These are phyloP conservation scores for Phytophthora rubi DNA, from an alignment of 352 stramenopile species.

Conservation along the genomic window DNA sequence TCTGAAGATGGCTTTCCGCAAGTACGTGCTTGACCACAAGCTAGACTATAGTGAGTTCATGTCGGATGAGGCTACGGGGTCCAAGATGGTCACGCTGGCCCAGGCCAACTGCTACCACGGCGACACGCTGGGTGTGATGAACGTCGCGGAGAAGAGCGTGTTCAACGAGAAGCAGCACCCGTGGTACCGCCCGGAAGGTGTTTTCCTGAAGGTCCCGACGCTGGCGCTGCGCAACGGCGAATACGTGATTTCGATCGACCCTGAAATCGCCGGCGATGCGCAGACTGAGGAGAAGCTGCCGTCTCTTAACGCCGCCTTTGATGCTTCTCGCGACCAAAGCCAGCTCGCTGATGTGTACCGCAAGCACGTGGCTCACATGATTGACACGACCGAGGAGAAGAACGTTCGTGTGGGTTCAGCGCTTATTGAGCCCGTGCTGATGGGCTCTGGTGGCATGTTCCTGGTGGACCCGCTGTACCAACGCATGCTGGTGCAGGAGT, in stretches of 20 bases:
- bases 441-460: constrained; percentile 90
- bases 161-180: constrained; percentile 93
- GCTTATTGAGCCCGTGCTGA: constrained; percentile 91
- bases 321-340: constrained; percentile 45
- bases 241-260: constrained; percentile 63
- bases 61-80: constrained; percentile 32
- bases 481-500: constrained; percentile 85
- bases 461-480: constrained; percentile 94
- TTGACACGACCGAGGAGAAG: constrained; percentile 45
- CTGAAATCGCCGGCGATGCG: constrained; percentile 45
- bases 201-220: constrained; percentile 85
- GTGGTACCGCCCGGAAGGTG: constrained; percentile 88
- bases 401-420: constrained; percentile 71
- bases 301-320: constrained; percentile 64
- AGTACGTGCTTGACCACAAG: constrained; percentile 74
- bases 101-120: constrained; percentile 93
- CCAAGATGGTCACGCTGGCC: constrained; percentile 79
- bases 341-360: constrained; percentile 60
- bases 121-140: constrained; percentile 92
- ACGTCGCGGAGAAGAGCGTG: constrained; percentile 90
- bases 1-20: constrained; percentile 93
- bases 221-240: constrained; percentile 65
- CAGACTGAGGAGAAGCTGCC: constrained; percentile 43
- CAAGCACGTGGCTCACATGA: constrained; percentile 63
- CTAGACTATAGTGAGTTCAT: constrained; percentile 64